Evolutionary conservation across 2,329 filamentous ascomycete genomes (phyloP).

Genomic region (Aspergillus melleus): DNA sequence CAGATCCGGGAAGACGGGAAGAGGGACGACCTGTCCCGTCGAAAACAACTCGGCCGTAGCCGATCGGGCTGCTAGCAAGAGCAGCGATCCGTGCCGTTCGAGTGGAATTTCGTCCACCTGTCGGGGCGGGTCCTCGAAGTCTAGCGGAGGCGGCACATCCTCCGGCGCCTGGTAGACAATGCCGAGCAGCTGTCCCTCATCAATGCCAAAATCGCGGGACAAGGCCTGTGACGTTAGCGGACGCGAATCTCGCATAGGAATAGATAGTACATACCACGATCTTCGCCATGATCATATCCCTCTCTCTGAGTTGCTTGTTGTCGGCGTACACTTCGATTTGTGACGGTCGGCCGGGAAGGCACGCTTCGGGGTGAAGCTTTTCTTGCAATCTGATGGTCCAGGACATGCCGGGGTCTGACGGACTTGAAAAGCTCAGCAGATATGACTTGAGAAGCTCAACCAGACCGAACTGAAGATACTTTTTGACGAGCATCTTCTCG

Average conservation of each 20-base stretch:
- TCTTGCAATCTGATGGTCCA: constrained; percentile 57
- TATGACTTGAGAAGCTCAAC: constrained; percentile 64
- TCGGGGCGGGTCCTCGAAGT: constrained; percentile 57
- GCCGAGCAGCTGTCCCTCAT: constrained; percentile 48
- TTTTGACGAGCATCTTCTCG: constrained; percentile 54
- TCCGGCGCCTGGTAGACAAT: constrained; percentile 42
- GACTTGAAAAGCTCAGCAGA: constrained; percentile 43
- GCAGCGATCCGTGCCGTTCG: constrained; percentile 55
- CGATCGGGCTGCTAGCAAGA: constrained; percentile 55
- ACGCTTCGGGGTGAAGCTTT: constrained; percentile 54
- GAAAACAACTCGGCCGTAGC: constrained; percentile 52
- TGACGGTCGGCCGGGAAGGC: constrained; percentile 50
- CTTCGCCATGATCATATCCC: constrained; percentile 58
- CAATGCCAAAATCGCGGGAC: constrained; percentile 55
- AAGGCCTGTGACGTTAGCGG: constrained; percentile 42
- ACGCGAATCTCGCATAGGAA: not conserved
- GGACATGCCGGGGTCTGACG: constrained; percentile 42
- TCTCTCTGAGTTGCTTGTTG: constrained; percentile 50
- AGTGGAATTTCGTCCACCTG: constrained; percentile 56
- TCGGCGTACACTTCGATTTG: constrained; percentile 53
- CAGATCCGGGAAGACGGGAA: constrained; percentile 56
- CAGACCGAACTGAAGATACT: constrained; percentile 62
- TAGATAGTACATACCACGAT: constrained; percentile 44
- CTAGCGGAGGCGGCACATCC: constrained; percentile 44
- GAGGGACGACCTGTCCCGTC: constrained; percentile 36